Base-by-base conservation (phyloP, 2,329 filamentous ascomycete species). In the Penicillium sp. region DNA sequence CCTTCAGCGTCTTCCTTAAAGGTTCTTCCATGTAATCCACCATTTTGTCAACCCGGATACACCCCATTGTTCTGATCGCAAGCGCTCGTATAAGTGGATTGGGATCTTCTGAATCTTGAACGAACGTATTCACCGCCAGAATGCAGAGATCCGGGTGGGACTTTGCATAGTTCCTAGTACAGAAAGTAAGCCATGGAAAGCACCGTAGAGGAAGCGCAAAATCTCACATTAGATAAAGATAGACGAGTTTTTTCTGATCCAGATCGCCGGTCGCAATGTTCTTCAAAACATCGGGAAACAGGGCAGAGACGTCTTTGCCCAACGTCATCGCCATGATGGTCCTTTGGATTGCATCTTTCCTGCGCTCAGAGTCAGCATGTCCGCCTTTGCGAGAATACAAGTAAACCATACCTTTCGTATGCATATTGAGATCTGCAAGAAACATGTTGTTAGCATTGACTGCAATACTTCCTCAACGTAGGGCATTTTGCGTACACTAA, bases 291-390 rank as follows among this genome's bases (percentile, higher is more conserved):
- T 99, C 94, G 1, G 94, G 94, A 72, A 99, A 99, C 62, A 99
- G 80, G 56, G 92, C 90, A 54, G 94, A 99, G 59, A 99, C 94
- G 77, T 99, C 94, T 76, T 99, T 99, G 74, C 94, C 94, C 66
- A 99, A 75, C 1, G 94, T 99, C 94, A 99, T 99, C 71, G 94
- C 92, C 92, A 97, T 97, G 78, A 99, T 99, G 63, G 94, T 99
- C 82, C 96, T 97, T 73, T 99, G 94, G 66, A 99, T 99, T 23
- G 94, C 90, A 80, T 99, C 94, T 77, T 99, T 99, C 69, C 91
- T 84, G 60, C 47, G 55, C 42, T 26, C 59, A 45, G 58, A 16
- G 74, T 74, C 66, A 72, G 67, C 54, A 52, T 50, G 18, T 56
- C 60, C 35, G 51, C 58, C 24, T 50, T 33, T 24, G 35, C 16